Percentiles rank a stretch among this genome's conserved stretches.
Conservation (phyloP, 1,284 basidiomycete species). For the Ustanciosporium gigantosporum region DNA sequence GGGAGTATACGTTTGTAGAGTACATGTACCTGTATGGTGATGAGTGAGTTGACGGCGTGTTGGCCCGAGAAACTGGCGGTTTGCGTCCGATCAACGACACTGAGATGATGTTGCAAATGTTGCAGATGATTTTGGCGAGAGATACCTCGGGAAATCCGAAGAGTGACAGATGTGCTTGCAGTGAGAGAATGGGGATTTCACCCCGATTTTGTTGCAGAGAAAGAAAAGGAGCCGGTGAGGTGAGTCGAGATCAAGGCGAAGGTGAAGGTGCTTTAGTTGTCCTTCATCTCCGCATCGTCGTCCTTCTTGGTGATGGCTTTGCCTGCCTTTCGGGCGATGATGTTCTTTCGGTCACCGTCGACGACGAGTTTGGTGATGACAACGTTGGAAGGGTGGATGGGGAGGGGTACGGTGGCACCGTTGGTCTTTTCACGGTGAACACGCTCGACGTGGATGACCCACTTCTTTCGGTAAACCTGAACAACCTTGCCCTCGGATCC, state of each 20-base stretch:
- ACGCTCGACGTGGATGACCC: constrained; percentile 98
- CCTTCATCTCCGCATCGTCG: constrained; percentile 36
- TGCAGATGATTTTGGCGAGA: no score
- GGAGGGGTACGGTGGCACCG: constrained; percentile 89
- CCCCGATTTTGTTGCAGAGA: no score
- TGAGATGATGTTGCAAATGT: no score
- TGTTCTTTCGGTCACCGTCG: constrained; percentile 60
- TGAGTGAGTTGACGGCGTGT: no score
- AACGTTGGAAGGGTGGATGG: constrained; percentile 95
- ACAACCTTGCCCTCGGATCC: constrained; percentile 73
- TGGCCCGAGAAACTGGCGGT: no score
- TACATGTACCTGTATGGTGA: no score
- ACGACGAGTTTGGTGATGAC: constrained; percentile 70
- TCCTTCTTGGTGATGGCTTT: constrained; percentile 26
- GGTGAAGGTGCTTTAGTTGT: constrained; percentile 23
- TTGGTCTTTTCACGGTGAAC: constrained; percentile 98
- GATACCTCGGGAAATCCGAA: no score
- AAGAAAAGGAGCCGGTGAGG: no score
- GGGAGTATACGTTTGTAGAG: no score
- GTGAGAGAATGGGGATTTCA: no score
- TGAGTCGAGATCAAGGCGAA: not conserved
- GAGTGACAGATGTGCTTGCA: no score
- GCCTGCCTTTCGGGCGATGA: constrained; percentile 55
- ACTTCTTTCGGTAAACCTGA: constrained; percentile 96
- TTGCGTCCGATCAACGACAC: no score